Percentiles rank a stretch among this genome's conserved stretches.
phyloP scores from a whole-genome alignment of 257 asterid genomes.

The Solanum sitiens region DNA sequence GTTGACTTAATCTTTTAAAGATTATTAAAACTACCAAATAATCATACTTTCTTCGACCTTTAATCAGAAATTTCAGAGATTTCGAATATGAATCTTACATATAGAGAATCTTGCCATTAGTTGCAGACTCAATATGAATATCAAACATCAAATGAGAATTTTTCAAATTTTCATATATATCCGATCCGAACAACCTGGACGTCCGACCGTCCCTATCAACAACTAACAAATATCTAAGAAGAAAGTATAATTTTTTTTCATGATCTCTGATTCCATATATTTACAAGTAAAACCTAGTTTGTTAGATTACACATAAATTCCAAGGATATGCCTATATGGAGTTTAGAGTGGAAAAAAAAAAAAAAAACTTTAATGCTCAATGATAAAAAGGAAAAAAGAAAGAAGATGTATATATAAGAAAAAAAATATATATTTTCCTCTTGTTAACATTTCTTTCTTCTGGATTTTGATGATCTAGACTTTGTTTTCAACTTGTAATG shows the following conservation, averaged over 20 bases:
- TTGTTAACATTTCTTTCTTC: background rate
- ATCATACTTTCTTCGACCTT: background rate
- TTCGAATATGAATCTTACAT: rapidly evolving
- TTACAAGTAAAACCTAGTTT: background rate
- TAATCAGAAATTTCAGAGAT: background rate
- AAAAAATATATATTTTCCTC: background rate
- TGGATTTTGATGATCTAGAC: background rate
- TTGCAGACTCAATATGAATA: background rate
- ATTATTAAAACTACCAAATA: background rate
- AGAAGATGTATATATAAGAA: background rate
- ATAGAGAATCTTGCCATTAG: background rate
- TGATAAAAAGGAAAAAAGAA: background rate
- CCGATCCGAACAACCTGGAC: background rate
- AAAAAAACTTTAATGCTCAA: background rate
- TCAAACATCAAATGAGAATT: too few relatives aligned
- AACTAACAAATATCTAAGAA: background rate
- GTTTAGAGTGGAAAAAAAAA: background rate
- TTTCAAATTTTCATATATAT: background rate
- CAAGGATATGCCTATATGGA: background rate
- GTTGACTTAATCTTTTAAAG: background rate
- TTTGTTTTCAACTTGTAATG: constrained; percentile 36
- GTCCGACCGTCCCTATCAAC: background rate
- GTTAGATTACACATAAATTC: background rate
- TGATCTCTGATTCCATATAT: background rate
- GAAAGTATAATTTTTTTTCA: background rate